These are phyloP conservation scores for Lasiosphaeris hirsuta DNA, from an alignment of 495 filamentous ascomycete genomes.

Conservation along the genomic window DNA sequence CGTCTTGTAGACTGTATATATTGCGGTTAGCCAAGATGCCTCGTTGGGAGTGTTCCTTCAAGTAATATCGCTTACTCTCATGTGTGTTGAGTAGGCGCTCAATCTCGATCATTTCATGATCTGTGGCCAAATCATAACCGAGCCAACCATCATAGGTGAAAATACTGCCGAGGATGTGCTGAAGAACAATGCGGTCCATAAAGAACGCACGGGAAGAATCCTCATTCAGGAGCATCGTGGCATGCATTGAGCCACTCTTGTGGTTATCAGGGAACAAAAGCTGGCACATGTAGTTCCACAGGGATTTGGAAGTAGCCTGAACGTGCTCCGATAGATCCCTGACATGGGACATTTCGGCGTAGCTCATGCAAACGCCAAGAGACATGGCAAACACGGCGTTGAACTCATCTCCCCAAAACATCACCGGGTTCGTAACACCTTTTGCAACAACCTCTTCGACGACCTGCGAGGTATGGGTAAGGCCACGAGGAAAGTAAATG, in stretches of 20 bases:
- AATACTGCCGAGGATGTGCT: constrained; percentile 28
- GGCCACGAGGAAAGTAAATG: too few relatives aligned
- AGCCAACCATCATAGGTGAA: constrained; percentile 25
- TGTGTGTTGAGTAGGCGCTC: constrained; percentile 15
- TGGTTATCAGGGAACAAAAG: constrained; percentile 10
- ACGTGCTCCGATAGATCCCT: constrained; percentile 11
- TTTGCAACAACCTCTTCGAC: too few relatives aligned
- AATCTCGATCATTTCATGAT: constrained; percentile 21
- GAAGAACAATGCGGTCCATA: constrained; percentile 29
- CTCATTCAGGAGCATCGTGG: constrained; percentile 26
- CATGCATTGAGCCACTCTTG: constrained; percentile 20
- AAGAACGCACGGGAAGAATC: constrained; percentile 24
- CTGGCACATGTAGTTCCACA: constrained; percentile 31
- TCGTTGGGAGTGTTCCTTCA: too few relatives aligned
- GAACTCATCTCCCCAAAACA: constrained; percentile 15
- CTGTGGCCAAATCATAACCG: constrained; percentile 12
- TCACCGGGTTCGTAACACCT: not conserved
- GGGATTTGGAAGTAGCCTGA: constrained; percentile 9
- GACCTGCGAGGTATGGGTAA: too few relatives aligned
- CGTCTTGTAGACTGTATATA: constrained; percentile 13
- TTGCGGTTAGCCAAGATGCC: too few relatives aligned
- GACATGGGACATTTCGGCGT: constrained; percentile 17
- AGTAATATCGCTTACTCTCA: not conserved
- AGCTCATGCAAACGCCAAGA: constrained; percentile 23
- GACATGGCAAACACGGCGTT: constrained; percentile 20